These are phyloP conservation scores for Quercus engelmannii DNA, from an alignment of 306 rosid species.

Conservation along the genomic window DNA sequence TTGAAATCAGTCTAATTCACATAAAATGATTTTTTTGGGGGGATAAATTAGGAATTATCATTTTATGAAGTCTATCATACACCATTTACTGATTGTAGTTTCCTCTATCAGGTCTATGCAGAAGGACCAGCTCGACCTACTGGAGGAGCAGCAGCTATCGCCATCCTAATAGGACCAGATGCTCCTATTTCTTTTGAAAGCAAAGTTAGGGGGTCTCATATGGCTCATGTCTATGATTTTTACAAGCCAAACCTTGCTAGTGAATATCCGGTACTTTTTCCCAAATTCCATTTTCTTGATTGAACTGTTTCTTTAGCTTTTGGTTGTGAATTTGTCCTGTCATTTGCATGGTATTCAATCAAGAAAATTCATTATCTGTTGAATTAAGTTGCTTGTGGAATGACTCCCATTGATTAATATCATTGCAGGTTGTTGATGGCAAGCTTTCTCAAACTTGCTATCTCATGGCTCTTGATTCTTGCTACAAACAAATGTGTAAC, in stretches of 20 bases:
- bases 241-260: conserved; percentile 98
- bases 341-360: background rate
- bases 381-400: conserved; percentile 24
- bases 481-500: conserved; percentile 68
- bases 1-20: conserved; percentile 9
- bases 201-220: conserved; percentile 89
- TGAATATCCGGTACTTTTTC: conserved; percentile 84
- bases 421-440: conserved; percentile 88
- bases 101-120: conserved; percentile 80
- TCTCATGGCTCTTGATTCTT: conserved; percentile 89
- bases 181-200: conserved; percentile 94
- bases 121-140: conserved; percentile 99
- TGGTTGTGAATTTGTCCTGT: background rate
- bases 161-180: conserved; percentile 88
- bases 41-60: background rate
- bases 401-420: conserved; percentile 7
- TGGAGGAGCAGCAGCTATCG: conserved; percentile 99
- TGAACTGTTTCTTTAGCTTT: background rate
- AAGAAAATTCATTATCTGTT: background rate
- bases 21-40: background rate
- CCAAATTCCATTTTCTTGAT: background rate
- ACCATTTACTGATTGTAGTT: background rate
- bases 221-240: conserved; percentile 93
- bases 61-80: background rate
- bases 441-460: conserved; percentile 98